Evolutionary conservation across 2,329 filamentous ascomycete species (phyloP).

Genomic region (Alternaria triticimaculans): DNA sequence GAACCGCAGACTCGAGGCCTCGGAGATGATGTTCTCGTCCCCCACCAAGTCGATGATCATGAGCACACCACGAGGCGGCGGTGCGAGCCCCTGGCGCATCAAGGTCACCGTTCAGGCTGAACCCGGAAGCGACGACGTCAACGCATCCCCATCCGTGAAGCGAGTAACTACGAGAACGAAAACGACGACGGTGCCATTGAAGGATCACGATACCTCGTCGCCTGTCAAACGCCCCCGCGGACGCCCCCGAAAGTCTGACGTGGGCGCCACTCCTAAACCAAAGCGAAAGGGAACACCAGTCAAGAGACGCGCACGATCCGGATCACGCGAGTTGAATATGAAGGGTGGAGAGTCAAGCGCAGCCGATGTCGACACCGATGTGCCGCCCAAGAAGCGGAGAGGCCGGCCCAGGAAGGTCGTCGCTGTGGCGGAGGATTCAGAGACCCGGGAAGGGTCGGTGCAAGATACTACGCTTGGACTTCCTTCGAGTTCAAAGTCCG

Average conservation of each 20-base stretch:
- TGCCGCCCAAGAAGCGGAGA: constrained; percentile 36
- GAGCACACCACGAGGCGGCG: constrained; percentile 48
- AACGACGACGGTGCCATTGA: constrained; percentile 52
- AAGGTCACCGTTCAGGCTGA: constrained; percentile 59
- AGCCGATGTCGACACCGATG: constrained; percentile 34
- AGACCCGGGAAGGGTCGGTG: not conserved
- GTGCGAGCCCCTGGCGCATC: constrained; percentile 56
- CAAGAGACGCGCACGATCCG: constrained; percentile 34
- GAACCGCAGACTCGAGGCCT: constrained; percentile 21
- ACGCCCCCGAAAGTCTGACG: constrained; percentile 47
- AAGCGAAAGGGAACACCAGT: constrained; percentile 45
- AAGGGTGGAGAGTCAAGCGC: constrained; percentile 26
- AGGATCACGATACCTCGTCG: constrained; percentile 47
- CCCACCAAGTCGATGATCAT: constrained; percentile 56
- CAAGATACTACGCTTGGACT: constrained; percentile 13
- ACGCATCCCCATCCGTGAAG: constrained; percentile 40
- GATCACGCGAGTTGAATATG: constrained; percentile 25
- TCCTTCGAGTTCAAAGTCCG: not conserved
- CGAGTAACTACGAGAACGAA: constrained; percentile 37
- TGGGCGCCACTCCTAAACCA: constrained; percentile 29
- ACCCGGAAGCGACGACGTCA: constrained; percentile 46
- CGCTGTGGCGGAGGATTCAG: constrained; percentile 19
- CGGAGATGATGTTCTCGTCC: constrained; percentile 35
- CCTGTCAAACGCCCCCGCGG: constrained; percentile 47
- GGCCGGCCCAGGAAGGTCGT: constrained; percentile 44